Base-by-base conservation (phyloP, 805 yeast genomes). In the Wickerhamomyces kurtzmanii region DNA sequence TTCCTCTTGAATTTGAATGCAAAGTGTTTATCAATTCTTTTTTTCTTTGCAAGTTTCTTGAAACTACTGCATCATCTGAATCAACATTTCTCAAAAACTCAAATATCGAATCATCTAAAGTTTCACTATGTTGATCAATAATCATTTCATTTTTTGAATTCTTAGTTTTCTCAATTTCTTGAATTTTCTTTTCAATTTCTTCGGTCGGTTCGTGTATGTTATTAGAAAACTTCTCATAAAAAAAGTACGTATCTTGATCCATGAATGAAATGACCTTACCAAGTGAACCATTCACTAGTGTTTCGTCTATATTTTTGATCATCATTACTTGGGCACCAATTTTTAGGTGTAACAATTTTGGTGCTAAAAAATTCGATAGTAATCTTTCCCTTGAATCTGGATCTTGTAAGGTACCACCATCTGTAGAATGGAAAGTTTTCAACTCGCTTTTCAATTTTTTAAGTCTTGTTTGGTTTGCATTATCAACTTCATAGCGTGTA, bases 241-340 rank as follows among this genome's bases (percentile, higher is more conserved):
- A 55, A 36, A 53, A 32, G 36, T 63, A 70, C 0, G 77, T 68
- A 20, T 61, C 64, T 12, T 65, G 60, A 42, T 69, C 74, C 18
- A 69, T 51, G 37, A 74, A 75, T 33, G 64, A 79, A 22, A 75
- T 50, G 2, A 82, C 79, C 39, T 62, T 75, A 0, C 93, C 93
- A 18, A 81, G 53, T 0, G 86, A 73, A 0, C 93, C 93, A 53
- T 82, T 82, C 8, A 81, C 91, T 26, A 82, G 57, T 1, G 73
- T 64, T 17, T 70, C 77, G 45, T 79, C 89, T 31, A 75, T 63
- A 44, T 82, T 82, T 45, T 81, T 81, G 26, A 81, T 64, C 63
- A 81, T 71, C 89, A 82, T 81, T 1, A 82, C 93, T 51, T 81
- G 91, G 0, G 89, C 84, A 24, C 79, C 79, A 31, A 65, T 65